Percentiles rank a stretch among this genome's conserved stretches.
Conservation (phyloP, 129 eudicot genomes). For the Lactuca saligna region DNA sequence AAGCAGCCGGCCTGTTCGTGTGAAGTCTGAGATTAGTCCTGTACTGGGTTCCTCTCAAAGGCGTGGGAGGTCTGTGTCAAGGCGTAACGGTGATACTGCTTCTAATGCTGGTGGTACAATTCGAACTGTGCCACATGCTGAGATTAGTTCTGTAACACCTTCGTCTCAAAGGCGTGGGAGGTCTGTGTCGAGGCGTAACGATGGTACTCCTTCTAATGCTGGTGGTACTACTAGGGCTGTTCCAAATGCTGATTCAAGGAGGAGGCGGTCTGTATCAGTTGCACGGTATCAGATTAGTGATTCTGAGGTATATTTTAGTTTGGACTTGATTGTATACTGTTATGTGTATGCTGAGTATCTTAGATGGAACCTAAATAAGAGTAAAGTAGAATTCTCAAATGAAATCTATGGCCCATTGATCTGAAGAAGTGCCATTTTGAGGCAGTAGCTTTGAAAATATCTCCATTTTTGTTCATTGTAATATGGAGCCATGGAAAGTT, state of each 20-base stretch:
- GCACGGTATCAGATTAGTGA: slow-evolving; percentile 58
- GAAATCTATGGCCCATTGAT: neutral
- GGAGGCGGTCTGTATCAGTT: slow-evolving; percentile 86
- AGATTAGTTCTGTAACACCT: neutral
- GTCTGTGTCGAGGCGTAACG: slow-evolving; percentile 71
- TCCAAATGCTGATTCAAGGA: slow-evolving; percentile 45
- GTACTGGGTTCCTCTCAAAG: slow-evolving; percentile 46
- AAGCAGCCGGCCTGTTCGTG: slow-evolving; percentile 35
- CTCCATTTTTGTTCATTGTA: too few relatives aligned
- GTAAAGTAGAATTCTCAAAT: neutral
- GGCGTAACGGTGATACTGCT: slow-evolving; percentile 32
- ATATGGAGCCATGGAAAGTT: too few relatives aligned
- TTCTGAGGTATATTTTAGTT: slow-evolving; percentile 50
- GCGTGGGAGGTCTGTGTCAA: slow-evolving; percentile 81
- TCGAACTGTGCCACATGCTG: neutral
- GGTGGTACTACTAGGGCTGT: slow-evolving; percentile 26
- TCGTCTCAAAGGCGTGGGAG: slow-evolving; percentile 49
- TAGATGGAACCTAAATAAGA: neutral
- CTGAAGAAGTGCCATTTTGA: too few relatives aligned
- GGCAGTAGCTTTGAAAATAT: too few relatives aligned
- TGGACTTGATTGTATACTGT: slow-evolving; percentile 1
- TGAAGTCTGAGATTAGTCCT: slow-evolving; percentile 35
- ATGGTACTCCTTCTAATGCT: slow-evolving; percentile 17
- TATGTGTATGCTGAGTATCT: neutral
- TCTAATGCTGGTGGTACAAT: neutral